Evolutionary conservation across 73 alveolate genomes (phyloP), one percentile per base, ranked within the genome.

Genomic region (Paraurostyla sp.): DNA sequence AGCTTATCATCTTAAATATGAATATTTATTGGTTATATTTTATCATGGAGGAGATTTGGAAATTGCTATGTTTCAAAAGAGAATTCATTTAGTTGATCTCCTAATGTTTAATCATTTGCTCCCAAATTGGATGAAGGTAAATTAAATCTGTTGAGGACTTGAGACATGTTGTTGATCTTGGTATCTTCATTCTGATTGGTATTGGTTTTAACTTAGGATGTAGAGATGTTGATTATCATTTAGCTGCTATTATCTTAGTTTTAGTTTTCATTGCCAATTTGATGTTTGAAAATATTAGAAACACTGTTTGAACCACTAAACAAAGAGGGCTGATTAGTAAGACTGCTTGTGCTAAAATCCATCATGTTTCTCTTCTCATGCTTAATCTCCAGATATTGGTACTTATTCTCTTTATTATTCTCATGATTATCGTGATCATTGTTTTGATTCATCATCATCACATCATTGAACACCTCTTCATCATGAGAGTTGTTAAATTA

Each of bases 11-110:
- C 71, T 16, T 56, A 16, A 56, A 16, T 56, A 15, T 22, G 32
- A 56, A 16, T 56, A 15, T 9, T 56, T 56, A 15, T 16, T 15
- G 71, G 9, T 22, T 22, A 22, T 15, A 15, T 22, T 15, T 56
- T 54, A 15, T 23, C 71, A 54, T 6, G 15, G 22, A 18, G 9
- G 36, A 54, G 25, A 13, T 23, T 33, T 4, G 78, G 78, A 60
- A 60, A 60, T 27, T 60, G 23, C 25, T 60, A 32, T 2, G 78
- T 60, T 33, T 60, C 78, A 60, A 60, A 60, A 27, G 78, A 60
- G 32, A 60, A 60, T 9, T 60, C 78, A 9, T 29, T 29, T 33
- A 60, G 25, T 33, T 60, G 25, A 32, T 60, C 78, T 9, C 78
- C 78, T 16, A 60, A 7, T 9, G 78, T 60, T 29, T 60, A 27